Percentiles rank a stretch among this genome's conserved stretches.
Evolutionary conservation across 345 rosid species (phyloP).

Genomic region (Linum lewisii): DNA sequence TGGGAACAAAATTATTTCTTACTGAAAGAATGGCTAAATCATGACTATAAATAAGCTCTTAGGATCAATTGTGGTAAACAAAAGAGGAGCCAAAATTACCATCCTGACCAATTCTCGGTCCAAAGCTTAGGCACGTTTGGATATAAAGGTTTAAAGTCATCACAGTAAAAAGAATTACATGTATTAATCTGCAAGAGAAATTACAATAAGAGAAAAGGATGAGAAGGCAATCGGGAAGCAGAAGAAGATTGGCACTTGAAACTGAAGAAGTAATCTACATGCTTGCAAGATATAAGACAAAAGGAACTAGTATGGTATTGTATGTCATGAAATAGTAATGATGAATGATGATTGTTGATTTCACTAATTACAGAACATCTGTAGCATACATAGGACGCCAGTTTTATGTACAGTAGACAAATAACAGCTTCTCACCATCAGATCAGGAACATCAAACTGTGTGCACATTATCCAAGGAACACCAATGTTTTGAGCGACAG

Average conservation of each 20-base stretch:
- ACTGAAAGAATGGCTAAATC: neutral
- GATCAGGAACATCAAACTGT: neutral
- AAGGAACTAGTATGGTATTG: constrained; percentile 57
- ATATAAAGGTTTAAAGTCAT: neutral
- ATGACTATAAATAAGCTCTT: neutral
- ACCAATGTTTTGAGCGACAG: neutral
- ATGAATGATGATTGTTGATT: neutral
- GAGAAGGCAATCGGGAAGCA: neutral
- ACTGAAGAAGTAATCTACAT: neutral
- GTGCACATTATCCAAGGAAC: neutral
- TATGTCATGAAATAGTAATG: constrained; percentile 9
- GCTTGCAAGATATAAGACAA: neutral
- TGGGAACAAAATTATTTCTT: too few species aligned
- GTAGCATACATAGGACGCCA: neutral
- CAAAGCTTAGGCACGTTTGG: constrained; percentile 9
- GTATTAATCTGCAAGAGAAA: neutral
- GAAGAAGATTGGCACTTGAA: neutral
- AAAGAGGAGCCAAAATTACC: constrained; percentile 3
- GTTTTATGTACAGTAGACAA: too few species aligned
- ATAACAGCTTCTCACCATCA: neutral
- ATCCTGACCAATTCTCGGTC: constrained; percentile 23
- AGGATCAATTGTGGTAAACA: neutral
- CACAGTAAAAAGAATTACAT: neutral
- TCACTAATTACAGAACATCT: neutral
- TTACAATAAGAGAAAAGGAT: neutral